Base-by-base conservation (phyloP, 768 basidiomycete species). In the Podaxis sp. region DNA sequence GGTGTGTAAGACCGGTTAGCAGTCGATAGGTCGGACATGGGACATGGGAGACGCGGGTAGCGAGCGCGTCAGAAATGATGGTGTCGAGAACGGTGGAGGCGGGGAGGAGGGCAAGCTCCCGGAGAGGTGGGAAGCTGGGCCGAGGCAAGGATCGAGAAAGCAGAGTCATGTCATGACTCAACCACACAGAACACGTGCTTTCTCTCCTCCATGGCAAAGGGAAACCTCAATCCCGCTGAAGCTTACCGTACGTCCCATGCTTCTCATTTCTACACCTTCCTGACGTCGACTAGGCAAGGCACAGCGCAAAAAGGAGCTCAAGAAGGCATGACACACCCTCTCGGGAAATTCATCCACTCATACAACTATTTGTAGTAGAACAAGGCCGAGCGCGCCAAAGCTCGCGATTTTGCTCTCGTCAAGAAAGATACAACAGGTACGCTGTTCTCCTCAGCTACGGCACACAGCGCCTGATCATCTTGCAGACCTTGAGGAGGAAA, bases 211-310 rank as follows among this genome's bases (percentile, higher is more conserved):
- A 95, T 96, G 94, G 88, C 84, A 12, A 96, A 96, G 76, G 96
- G 95, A 73, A 87, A 81, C 62, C 72, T 87, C 63, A 99, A 99
- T 72, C 96, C 96, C 26, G 96, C 92, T n/a, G 96, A 99, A 72
- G 89, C 96, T 0, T 90, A 81, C 74, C 87, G 96, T 93, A 70
- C 71, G 91, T 84, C 49, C 39, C 3, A 30, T 33, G 3, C 49
- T 40, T 64, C 13, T 15, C n/a, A 44, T 42, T 30, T 51, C n/a
- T 30, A 36, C 39, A 5, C 63, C 49, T 52, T n/a, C 24, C 57
- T 65, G 19, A 64, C 28, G 26, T 67, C 57, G 30, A 39, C 38
- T 68, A 97, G 95, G 95, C 60, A 99, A 99, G 77, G 88, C 93
- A 2, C 89, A 89, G 72, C 84, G 93, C 63, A 95, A 95, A 75